Evolutionary conservation across 257 asterid species (phyloP).

Genomic region (Salvia rosmarinus): DNA sequence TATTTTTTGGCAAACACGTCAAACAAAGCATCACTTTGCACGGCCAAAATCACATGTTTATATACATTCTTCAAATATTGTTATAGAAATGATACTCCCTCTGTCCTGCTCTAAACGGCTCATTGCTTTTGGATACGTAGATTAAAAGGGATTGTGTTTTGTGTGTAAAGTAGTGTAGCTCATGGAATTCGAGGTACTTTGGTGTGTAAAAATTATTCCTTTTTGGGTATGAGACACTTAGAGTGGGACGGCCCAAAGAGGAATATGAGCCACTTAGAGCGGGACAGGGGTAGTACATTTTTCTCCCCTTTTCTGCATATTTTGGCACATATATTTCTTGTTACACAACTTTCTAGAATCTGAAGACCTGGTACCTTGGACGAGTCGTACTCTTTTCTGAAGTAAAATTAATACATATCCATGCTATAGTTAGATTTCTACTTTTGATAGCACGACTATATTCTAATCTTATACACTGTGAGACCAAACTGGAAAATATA

Average conservation of each 20-base stretch:
- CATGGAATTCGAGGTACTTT: too few species aligned
- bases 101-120: too few species aligned
- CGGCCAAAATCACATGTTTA: background rate
- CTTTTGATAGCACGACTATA: background rate
- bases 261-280: too few species aligned
- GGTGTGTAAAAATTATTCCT: too few species aligned
- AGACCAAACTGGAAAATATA: slow-evolving; percentile 6
- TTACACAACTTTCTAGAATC: background rate
- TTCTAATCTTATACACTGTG: background rate
- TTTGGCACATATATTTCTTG: background rate
- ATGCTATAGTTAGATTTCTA: background rate
- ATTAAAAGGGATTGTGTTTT: too few species aligned
- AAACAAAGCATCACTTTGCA: background rate
- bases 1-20: background rate
- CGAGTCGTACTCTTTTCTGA: background rate
- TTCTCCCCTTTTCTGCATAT: background rate
- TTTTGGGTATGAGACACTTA: too few species aligned
- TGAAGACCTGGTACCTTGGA: slow-evolving; percentile 1
- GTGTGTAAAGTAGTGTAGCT: too few species aligned
- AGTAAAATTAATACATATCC: background rate
- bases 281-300: too few species aligned
- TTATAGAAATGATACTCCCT: background rate
- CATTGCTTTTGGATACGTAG: too few species aligned
- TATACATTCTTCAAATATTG: background rate
- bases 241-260: too few species aligned